A percentile compares a stretch with the other conserved stretches of the same genome.
phyloP scores from a whole-genome alignment of 495 filamentous ascomycete species.

The Aspergillus diversus region DNA sequence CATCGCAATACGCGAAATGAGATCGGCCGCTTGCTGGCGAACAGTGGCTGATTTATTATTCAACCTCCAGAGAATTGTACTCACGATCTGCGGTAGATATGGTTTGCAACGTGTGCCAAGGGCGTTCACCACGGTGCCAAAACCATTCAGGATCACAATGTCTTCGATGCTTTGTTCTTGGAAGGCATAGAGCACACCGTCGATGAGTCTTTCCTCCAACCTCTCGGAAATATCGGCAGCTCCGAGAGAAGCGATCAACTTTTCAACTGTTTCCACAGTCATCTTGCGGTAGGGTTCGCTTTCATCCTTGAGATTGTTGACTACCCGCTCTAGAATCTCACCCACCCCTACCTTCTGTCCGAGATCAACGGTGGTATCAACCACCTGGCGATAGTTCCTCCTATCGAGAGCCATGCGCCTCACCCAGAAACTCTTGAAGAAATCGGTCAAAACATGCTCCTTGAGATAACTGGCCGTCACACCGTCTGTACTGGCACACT shows the following conservation, averaged over 20 bases:
- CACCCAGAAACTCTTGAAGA: slow-evolving; percentile 99
- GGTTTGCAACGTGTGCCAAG: slow-evolving; percentile 93
- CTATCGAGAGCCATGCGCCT: slow-evolving; percentile 95
- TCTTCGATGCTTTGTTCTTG: slow-evolving; percentile 99
- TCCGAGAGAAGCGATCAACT: slow-evolving; percentile 88
- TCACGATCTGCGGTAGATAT: slow-evolving; percentile 94
- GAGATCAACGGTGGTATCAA: slow-evolving; percentile 96
- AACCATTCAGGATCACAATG: slow-evolving; percentile 95
- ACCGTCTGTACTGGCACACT: slow-evolving; percentile 91
- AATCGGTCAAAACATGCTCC: slow-evolving; percentile 90
- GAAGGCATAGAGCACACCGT: slow-evolving; percentile 96
- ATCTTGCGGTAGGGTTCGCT: slow-evolving; percentile 98
- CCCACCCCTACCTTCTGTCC: slow-evolving; percentile 95
- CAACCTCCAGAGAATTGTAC: slow-evolving; percentile 93
- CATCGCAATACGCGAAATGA: slow-evolving; percentile 94
- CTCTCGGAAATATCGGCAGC: slow-evolving; percentile 92
- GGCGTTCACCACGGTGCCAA: slow-evolving; percentile 96
- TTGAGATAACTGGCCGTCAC: slow-evolving; percentile 94
- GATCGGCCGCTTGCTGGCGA: slow-evolving; percentile 94
- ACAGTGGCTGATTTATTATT: slow-evolving; percentile 98
- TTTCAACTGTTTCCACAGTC: slow-evolving; percentile 97
- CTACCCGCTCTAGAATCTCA: slow-evolving; percentile 91
- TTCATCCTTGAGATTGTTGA: slow-evolving; percentile 96
- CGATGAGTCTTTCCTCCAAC: slow-evolving; percentile 89
- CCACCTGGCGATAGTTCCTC: slow-evolving; percentile 94